Base-by-base conservation (phyloP, 139 green algal species). In the Dunaliella primolecta region DNA sequence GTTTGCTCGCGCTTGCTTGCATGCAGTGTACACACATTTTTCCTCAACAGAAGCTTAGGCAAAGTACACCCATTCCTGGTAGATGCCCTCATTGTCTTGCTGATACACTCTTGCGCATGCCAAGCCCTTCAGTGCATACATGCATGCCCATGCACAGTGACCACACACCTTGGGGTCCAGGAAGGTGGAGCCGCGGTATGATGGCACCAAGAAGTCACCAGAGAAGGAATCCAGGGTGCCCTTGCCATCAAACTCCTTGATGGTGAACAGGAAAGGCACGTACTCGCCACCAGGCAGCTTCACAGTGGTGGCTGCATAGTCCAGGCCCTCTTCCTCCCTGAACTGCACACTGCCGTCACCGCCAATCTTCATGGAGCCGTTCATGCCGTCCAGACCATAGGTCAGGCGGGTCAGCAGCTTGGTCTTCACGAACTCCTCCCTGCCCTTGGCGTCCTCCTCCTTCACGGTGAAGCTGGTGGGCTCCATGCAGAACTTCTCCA, bases 331-430 rank as follows among this genome's bases (percentile, higher is more conserved):
- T 83, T 96, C 89, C 95, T 99, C 97, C 90, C 95, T 94, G 85
- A 99, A 94, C 83, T 93, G 82, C 27, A 99, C 94, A 27, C 93
- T 94, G 88, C 96, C 96, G 81, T 93, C 91, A 88, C 89, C 89
- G 85, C 95, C 94, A 35, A 99, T 92, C 85, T 96, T 97, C 81
- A 99, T 93, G 57, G 91, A 89, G 81, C 94, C 95, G 23, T 72
- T 90, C 89, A 98, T 97, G 88, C 94, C 93, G 84, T 99, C 97
- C 88, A 99, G 93, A 34, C 97, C 99, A 96, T 99, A 99, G 84
- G 97, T 99, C 76, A 99, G 90, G 56, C 97, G 93, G 34, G 97
- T 99, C 94, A 99, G 98, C n/a, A 99, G 94, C 94, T 98, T 98
- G 81, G 97, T 99, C 87, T 96, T 93, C 21, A 98, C 94, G 83